Base-by-base conservation (phyloP, 495 filamentous ascomycete species). In the Halenospora varia region DNA sequence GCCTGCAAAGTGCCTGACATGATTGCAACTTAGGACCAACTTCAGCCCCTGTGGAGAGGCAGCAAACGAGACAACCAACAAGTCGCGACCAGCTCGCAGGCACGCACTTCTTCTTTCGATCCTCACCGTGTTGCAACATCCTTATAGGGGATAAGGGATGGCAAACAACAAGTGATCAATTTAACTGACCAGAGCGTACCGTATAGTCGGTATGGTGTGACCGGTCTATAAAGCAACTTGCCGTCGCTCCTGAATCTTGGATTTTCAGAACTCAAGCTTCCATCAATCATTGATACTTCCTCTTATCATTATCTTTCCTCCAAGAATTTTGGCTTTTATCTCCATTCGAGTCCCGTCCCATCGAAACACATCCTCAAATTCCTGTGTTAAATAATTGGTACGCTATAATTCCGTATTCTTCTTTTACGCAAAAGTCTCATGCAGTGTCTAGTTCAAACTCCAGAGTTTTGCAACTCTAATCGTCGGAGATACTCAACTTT, bases 191-290 rank as follows among this genome's bases (percentile, higher is more conserved):
- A 54, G 57, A 18, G 48, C 23, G 64, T 56, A 59, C 64, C 57
- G 51, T 41, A 50, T n/a, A 46, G 41, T 61, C 57, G 64, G 61
- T 56, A 66, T 63, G 55, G 64, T 63, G 58, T 63, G 61, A 66
- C 54, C 6, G 29, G 51, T 48, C 35, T 66, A 66, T 66, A 66
- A 66, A 66, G 52, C 57, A 61, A 56, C 60, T 25, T 58, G 50
- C 60, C 56, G 60, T 51, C 60, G 45, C 56, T 49, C 53, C 48
- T 55, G 48, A 52, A 46, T 52, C 54, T 35, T 41, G 56, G 42
- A 56, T 23, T 23, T 54, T 40, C 35, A n/a, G 42, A 44, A 48
- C 24, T 55, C 46, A 24, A 53, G 15, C 39, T 45, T 29, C n/a
- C 40, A 48, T 23, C 35, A 20, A 35, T 6, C 29, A 35, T 13